Evolutionary conservation across 164 flowering plant species (phyloP).

Genomic region (Cinnamomum chago): DNA sequence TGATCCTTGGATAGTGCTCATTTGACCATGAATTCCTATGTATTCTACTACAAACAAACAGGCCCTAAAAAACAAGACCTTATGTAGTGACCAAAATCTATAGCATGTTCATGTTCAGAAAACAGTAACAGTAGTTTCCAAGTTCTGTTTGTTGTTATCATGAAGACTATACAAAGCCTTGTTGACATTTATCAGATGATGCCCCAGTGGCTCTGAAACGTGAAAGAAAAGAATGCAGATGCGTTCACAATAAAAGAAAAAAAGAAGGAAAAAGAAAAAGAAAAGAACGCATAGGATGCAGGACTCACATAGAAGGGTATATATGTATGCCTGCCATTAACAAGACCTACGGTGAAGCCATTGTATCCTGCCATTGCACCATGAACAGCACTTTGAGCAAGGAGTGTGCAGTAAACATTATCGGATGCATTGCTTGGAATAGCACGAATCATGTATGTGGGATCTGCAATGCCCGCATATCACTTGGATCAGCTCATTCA

Average conservation of each 20-base stretch:
- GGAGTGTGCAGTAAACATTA: slow-evolving; percentile 95
- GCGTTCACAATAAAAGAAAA: not conserved
- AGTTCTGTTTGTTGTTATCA: no score
- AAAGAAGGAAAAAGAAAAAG: not conserved
- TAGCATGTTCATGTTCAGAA: no score
- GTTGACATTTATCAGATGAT: no score
- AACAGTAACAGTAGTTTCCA: no score
- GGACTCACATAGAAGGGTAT: slow-evolving; percentile 81
- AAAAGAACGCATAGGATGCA: not conserved
- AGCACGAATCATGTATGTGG: slow-evolving; percentile 97
- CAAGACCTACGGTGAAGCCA: slow-evolving; percentile 79
- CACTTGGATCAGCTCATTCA: slow-evolving; percentile 1
- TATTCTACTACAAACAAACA: no score
- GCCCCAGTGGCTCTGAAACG: no score
- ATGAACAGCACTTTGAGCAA: slow-evolving; percentile 93
- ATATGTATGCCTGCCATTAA: slow-evolving; percentile 87
- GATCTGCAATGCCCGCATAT: slow-evolving; percentile 46
- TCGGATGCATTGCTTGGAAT: slow-evolving; percentile 94
- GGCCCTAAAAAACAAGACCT: no score
- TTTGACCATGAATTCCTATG: no score
- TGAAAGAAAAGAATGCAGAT: no score
- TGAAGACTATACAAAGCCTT: no score
- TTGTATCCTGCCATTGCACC: slow-evolving; percentile 99
- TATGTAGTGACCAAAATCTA: no score
- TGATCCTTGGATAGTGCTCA: no score